Conservation (phyloP, 2,329 filamentous ascomycete species). For the Microcyclospora pomicola region DNA sequence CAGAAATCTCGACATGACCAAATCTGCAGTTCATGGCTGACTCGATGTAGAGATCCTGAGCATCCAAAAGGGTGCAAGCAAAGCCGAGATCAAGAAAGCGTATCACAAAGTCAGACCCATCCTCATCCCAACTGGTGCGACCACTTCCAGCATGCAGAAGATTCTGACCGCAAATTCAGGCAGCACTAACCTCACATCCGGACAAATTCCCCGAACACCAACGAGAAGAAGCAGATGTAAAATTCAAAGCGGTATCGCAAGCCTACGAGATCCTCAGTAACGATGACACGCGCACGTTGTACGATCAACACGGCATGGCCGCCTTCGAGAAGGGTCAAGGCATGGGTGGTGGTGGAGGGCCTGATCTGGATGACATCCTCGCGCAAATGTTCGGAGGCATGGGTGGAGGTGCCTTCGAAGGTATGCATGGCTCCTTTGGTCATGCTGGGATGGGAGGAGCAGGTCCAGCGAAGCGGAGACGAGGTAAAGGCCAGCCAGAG, state of each 20-base stretch:
- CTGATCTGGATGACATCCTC: constrained; percentile 84
- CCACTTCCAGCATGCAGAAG: neutral
- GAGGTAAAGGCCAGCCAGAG: constrained; percentile 60
- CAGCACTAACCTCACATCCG: constrained; percentile 67
- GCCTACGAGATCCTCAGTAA: constrained; percentile 97
- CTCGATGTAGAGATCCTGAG: constrained; percentile 58
- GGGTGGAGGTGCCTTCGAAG: constrained; percentile 49
- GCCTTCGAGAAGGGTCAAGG: constrained; percentile 72
- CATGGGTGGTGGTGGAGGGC: constrained; percentile 48
- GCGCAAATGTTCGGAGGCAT: constrained; percentile 72
- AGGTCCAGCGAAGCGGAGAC: constrained; percentile 19
- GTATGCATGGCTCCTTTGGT: constrained; percentile 20
- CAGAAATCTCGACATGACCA: constrained; percentile 1
- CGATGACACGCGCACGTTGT: constrained; percentile 81
- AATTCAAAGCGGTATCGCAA: constrained; percentile 84
- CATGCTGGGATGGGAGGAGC: constrained; percentile 23
- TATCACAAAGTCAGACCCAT: constrained; percentile 67
- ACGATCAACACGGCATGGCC: constrained; percentile 90
- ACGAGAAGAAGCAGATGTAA: constrained; percentile 71
- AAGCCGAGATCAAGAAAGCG: constrained; percentile 82
- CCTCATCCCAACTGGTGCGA: constrained; percentile 1
- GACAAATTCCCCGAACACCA: constrained; percentile 87
- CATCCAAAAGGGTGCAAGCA: constrained; percentile 55
- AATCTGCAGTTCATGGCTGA: constrained; percentile 15
- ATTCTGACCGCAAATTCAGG: constrained; percentile 3